A percentile compares a stretch with the other conserved stretches of the same genome.
Evolutionary conservation across 257 asterid genomes (phyloP).

Genomic region (Nicotiana attenuata): DNA sequence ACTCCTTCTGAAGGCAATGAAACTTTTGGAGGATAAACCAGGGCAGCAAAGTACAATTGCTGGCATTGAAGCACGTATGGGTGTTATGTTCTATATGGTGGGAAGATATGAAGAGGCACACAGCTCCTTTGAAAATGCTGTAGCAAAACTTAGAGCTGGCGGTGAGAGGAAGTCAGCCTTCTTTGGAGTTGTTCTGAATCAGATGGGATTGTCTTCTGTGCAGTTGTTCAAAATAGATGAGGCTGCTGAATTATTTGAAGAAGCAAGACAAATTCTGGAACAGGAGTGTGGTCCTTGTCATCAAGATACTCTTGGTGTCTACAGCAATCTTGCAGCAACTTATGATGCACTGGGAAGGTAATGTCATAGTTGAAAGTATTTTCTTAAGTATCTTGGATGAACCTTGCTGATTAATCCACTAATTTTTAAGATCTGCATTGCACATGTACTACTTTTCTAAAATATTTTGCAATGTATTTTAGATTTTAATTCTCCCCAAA

Average conservation of each 20-base stretch:
- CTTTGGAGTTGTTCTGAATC: constrained; percentile 93
- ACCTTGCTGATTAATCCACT: neutral
- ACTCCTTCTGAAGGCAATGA: constrained; percentile 82
- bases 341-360: constrained; percentile 99
- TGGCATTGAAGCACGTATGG: constrained; percentile 94
- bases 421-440: neutral
- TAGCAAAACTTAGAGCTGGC: constrained; percentile 70
- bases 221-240: constrained; percentile 94
- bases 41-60: constrained; percentile 97
- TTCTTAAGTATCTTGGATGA: neutral
- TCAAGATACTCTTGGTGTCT: constrained; percentile 96
- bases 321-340: constrained; percentile 97
- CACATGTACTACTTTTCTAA: neutral
- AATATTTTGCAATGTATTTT: neutral
- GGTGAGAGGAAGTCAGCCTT: constrained; percentile 96
- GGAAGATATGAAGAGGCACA: constrained; percentile 86
- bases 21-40: constrained; percentile 84
- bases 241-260: constrained; percentile 97
- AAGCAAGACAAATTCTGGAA: constrained; percentile 89
- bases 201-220: constrained; percentile 95
- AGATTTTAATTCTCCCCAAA: neutral
- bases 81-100: constrained; percentile 90
- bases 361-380: constrained; percentile 4
- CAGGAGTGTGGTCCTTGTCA: constrained; percentile 90
- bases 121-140: constrained; percentile 72